Base-by-base conservation (phyloP, 257 asterid species). In the Forsythia viridissima region DNA sequence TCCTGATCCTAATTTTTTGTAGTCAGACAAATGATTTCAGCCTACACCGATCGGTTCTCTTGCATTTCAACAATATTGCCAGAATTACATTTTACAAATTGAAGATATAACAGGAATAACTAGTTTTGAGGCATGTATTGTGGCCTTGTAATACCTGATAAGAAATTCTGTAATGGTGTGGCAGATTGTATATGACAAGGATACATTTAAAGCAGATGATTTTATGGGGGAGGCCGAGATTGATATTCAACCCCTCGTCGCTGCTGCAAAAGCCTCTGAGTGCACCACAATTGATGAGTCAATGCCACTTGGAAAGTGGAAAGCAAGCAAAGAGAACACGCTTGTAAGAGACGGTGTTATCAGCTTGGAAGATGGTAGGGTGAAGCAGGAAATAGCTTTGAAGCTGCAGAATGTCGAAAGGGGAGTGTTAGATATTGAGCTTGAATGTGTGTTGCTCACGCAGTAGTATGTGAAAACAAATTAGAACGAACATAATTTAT, bases 211-310 rank as follows among this genome's bases (percentile, higher is more conserved):
- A 34, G 87, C 96, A 0, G 98, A 94, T 67, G 98, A 94, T 86
- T 94, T 91, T 73, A 94, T 94, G 98, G 98, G 98, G 46, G 94
- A 91, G 34, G 96, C 97, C 0, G 98, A 92, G 91, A 87, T 94
- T 0, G 92, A 92, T 52, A 92, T 94, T 65, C 91, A 89, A 71
- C 97, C 97, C 5, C 70, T 94, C 34, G 90, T 94, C 69, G 81
- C 89, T 37, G 97, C 97, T 42, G 97, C 97, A 44, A 88, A 80
- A 84, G 94, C 98, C 72, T 85, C 90, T 0, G 96, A 94, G 76
- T 69, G 68, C 65, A 84, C 90, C 70, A 48, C 85, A 2, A 72
- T 70, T 12, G 24, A 77, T 10, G 94, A 88, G 76, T 36, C 91
- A 13, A 81, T 82, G 51, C 88, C 73, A 76, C 86, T 85, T 44